These are phyloP conservation scores for Zanthoxylum bungeanum DNA, from an alignment of 345 rosid genomes.

Conservation along the genomic window DNA sequence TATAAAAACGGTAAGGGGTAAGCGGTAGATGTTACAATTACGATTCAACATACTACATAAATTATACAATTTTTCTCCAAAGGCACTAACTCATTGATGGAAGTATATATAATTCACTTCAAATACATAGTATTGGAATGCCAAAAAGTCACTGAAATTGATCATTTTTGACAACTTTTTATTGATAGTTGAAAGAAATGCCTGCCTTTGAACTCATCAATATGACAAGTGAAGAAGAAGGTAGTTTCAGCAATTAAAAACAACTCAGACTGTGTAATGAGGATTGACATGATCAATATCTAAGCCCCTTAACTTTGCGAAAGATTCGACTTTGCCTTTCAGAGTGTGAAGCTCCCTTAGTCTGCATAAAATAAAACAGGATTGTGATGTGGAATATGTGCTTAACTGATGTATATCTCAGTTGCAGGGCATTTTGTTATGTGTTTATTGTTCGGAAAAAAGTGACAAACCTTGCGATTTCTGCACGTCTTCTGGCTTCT, in stretches of 20 bases:
- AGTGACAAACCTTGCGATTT: conserved; percentile 50
- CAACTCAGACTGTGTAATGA: conserved; percentile 44
- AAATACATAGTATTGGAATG: no score
- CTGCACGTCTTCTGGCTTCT: conserved; percentile 65
- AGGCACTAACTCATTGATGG: not conserved
- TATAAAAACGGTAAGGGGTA: no score
- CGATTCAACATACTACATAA: not conserved
- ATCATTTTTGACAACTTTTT: conserved; percentile 1
- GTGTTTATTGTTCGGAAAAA: not conserved
- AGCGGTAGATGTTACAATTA: no score
- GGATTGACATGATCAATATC: conserved; percentile 56
- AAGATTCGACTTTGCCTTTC: conserved; percentile 63
- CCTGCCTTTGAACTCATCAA: not conserved
- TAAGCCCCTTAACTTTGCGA: conserved; percentile 52
- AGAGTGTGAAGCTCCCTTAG: conserved; percentile 60
- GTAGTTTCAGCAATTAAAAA: not conserved
- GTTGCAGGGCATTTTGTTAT: not conserved
- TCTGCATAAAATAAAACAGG: conserved; percentile 22
- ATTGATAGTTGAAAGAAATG: conserved; percentile 9
- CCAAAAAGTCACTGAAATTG: not conserved
- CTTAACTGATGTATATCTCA: not conserved
- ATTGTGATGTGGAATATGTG: not conserved
- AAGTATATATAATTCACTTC: not conserved
- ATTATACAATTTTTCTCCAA: not conserved
- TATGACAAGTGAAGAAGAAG: not conserved